Base-by-base conservation (phyloP, 1,284 basidiomycete species). In the Anthracocystis panici-leucophaei region DNA sequence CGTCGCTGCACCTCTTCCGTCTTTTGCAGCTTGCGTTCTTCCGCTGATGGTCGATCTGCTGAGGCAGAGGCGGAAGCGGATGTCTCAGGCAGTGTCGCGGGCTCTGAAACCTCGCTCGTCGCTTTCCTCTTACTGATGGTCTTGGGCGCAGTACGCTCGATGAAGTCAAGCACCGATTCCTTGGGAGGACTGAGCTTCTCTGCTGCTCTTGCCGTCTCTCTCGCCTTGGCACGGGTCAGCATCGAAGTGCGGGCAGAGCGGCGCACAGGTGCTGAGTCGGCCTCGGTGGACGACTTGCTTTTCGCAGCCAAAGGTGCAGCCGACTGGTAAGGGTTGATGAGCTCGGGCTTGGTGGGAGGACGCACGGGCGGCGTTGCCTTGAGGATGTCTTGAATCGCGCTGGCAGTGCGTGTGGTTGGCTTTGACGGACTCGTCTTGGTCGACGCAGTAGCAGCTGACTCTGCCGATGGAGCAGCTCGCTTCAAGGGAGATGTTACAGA, bases 321-420 rank as follows among this genome's bases (percentile, higher is more conserved):
- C n/a, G 59, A 50, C 52, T 82, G 77, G 64, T 82, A 82, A 1
- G 81, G 81, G 38, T 82, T 82, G 57, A 82, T 61, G 16, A 82
- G 71, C 63, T 82, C 81, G 4, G 79, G 72, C 51, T 78, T 71
- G 14, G 74, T 57, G 14, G 79, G 65, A 4, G 69, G 53, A 14
- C 66, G 66, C 21, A 72, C 59, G 14, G 75, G 75, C n/a, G 68
- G 64, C 16, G 70, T 75, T 2, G 67, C 49, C 33, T 81, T 75
- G 46, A 81, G 75, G 23, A 81, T 79, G 49, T 75, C 67, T 44
- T 73, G 75, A 27, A 81, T 72, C 35, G 77, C 75, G 40, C 65
- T 67, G 11, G 79, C 79, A 2, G 79, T 77, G 31, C 77, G 72
- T 2, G 78, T 78, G 16, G 69, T 49, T 6, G 49, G 42, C 41